Evolutionary conservation across 345 rosid genomes (phyloP).

Genomic region (Toxicodendron radicans): DNA sequence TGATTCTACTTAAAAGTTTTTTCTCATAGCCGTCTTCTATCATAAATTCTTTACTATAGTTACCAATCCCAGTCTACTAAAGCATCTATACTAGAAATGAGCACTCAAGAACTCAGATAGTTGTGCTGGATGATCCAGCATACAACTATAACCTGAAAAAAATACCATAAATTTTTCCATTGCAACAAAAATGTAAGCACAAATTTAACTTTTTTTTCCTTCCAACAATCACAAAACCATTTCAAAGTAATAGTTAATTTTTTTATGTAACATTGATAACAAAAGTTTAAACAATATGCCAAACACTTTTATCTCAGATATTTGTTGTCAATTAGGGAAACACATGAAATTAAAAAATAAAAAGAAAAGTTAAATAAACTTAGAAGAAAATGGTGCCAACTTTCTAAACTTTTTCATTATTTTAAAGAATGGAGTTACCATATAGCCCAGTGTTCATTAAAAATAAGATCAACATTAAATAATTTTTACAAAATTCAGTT

Average conservation of each 20-base stretch:
- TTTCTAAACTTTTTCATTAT: neutral
- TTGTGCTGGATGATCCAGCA: neutral
- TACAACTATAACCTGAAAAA: neutral
- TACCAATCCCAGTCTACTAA: neutral
- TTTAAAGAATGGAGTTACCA: neutral
- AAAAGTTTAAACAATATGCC: neutral
- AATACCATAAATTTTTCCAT: neutral
- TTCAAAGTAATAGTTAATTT: neutral
- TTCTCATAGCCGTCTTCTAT: neutral
- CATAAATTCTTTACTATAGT: neutral
- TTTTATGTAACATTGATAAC: neutral
- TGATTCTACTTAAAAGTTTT: neutral
- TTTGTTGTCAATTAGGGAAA: neutral
- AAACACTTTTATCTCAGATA: neutral
- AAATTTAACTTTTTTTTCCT: neutral
- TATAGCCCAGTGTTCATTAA: slow-evolving; percentile 16
- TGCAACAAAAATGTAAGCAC: neutral
- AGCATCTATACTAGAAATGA: neutral
- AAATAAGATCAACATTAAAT: slow-evolving; percentile 9
- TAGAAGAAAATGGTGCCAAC: neutral
- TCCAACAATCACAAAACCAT: neutral
- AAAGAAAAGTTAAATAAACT: slow-evolving; percentile 3
- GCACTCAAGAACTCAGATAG: neutral
- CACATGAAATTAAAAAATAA: neutral
- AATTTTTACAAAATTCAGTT: slow-evolving; percentile 16